Base-by-base conservation (phyloP, 345 rosid genomes). In the Reutealis trisperma region DNA sequence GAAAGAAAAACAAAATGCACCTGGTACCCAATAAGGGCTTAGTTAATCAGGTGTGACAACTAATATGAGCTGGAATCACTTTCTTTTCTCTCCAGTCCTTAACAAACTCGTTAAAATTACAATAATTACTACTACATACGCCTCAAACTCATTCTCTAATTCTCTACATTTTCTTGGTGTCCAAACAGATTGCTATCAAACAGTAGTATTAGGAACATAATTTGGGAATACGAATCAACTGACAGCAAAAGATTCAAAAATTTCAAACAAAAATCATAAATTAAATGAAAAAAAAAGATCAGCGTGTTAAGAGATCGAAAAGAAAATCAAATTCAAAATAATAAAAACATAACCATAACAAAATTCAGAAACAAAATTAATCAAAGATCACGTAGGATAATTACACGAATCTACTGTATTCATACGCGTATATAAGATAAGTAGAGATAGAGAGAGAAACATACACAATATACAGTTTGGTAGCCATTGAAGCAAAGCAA, bases 391-490 rank as follows among this genome's bases (percentile, higher is more conserved):
- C 25, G 6, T 32, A 70, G 4, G 15, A 30, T 10, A 70, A 27
- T 54, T 18, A 16, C 24, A 55, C 5, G 42, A 1, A 69, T 24
- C 11, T 27, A 67, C 54, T 2, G 54, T 5, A 15, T 5, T 8
- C 5, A 52, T 57, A 32, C 0, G 13, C 5, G 19, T n/a, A 67
- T 6, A 22, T 15, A 24, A 8, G 59, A 60, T 21, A 49, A 18
- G 55, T 16, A 22, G 19, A 41, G 34, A 62, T 45, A 15, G 15
- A 77, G 44, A 70, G 44, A 76, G 37, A 75, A 27, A 63, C 54
- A 13, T 77, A 77, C 80, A 70, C 80, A 37, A 77, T 77, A 72
- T 71, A 71, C 12, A 78, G 47, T 71, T 78, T 72, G 72, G 72
- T 58, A 42, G 76, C 72, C 81, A 72, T 78, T 63, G 67, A 63